phyloP scores from a whole-genome alignment of 108 stramenopile species.

The Cafeteria roenbergensis region DNA sequence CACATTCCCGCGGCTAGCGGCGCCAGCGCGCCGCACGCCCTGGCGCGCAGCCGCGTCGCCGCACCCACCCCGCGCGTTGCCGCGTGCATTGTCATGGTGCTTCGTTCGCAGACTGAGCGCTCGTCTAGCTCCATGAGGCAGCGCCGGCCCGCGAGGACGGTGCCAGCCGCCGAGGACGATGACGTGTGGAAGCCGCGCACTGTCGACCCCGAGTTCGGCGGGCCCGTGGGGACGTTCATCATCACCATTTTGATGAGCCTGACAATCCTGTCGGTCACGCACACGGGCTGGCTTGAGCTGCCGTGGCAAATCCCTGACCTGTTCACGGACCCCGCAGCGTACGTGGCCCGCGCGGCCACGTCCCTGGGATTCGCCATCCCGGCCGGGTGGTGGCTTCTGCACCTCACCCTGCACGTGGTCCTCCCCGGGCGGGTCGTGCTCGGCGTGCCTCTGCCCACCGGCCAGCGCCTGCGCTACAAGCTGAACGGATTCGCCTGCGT shows the following conservation, averaged over 20 bases:
- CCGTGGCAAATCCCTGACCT: constrained; percentile 16
- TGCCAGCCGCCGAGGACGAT: too few relatives aligned
- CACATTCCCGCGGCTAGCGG: too few relatives aligned
- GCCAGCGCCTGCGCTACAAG: constrained; percentile 57
- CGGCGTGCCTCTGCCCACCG: constrained; percentile 40
- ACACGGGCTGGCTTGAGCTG: constrained; percentile 26
- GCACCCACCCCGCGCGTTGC: too few relatives aligned
- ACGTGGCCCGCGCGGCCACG: constrained; percentile 29
- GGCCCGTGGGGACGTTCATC: constrained; percentile 63
- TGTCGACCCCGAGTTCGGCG: constrained; percentile 85
- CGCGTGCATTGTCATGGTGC: too few relatives aligned
- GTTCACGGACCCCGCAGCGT: constrained; percentile 11
- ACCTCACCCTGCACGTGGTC: constrained; percentile 64
- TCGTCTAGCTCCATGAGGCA: too few relatives aligned
- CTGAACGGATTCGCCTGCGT: constrained; percentile 55
- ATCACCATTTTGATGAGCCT: constrained; percentile 60
- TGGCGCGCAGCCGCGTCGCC: too few relatives aligned
- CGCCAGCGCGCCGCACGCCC: too few relatives aligned
- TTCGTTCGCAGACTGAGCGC: too few relatives aligned
- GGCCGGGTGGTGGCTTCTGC: constrained; percentile 62
- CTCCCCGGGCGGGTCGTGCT: constrained; percentile 63
- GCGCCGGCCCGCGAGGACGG: too few relatives aligned
- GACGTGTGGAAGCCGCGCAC: too few relatives aligned
- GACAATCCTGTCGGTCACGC: constrained; percentile 52
- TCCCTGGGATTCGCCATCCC: constrained; percentile 32